These are phyloP conservation scores for Russula virescens DNA, from an alignment of 768 basidiomycete genomes.

Conservation along the genomic window DNA sequence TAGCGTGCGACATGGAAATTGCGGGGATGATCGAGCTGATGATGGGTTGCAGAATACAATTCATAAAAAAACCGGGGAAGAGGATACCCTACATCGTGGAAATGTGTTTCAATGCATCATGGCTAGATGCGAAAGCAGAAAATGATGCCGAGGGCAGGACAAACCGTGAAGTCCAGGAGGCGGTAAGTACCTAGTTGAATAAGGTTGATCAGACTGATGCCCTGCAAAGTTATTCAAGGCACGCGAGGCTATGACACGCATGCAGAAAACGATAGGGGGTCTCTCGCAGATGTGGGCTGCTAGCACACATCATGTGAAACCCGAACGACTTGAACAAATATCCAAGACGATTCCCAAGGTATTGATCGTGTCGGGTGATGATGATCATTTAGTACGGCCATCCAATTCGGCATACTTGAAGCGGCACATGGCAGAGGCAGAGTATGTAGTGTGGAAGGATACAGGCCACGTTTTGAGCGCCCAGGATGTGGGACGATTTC, in stretches of 20 bases:
- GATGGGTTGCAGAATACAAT: constrained; percentile 36
- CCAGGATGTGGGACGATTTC: constrained; percentile 48
- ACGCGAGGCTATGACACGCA: constrained; percentile 47
- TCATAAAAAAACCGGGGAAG: constrained; percentile 37
- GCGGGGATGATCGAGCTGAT: background rate
- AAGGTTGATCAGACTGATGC: background rate
- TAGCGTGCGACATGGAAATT: background rate
- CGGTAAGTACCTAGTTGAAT: constrained; percentile 35
- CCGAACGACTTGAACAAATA: constrained; percentile 31
- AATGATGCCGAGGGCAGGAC: constrained; percentile 53
- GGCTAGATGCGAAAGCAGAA: constrained; percentile 52
- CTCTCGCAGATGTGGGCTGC: constrained; percentile 70
- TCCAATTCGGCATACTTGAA: constrained; percentile 49
- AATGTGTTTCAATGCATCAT: constrained; percentile 55
- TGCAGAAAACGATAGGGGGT: constrained; percentile 54
- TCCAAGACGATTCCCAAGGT: constrained; percentile 59
- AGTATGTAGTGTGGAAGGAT: constrained; percentile 48
- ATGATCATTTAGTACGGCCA: constrained; percentile 53
- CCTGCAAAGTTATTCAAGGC: constrained; percentile 37
- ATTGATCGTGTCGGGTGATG: constrained; percentile 59
- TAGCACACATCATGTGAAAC: constrained; percentile 52
- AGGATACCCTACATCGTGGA: constrained; percentile 48
- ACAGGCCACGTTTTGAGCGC: constrained; percentile 59
- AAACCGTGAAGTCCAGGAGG: constrained; percentile 54
- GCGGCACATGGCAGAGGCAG: constrained; percentile 50